Percentiles rank a stretch among this genome's conserved stretches.
phyloP scores from a whole-genome alignment of 2,329 filamentous ascomycete genomes.

The Bipolaris bicolor region DNA sequence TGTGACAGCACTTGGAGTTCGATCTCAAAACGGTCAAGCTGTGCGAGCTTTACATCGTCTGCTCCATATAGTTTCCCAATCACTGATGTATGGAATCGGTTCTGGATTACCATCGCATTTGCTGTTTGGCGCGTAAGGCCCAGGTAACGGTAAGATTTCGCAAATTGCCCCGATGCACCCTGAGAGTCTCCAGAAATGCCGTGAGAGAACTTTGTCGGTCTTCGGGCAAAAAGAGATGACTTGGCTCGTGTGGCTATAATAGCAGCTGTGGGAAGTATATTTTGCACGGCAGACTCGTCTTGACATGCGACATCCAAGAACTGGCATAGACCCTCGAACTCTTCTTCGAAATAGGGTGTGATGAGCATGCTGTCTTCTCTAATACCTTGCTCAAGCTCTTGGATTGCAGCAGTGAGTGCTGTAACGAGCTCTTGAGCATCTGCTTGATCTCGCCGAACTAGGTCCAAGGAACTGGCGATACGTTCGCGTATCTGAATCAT shows the following conservation, averaged over 20 bases:
- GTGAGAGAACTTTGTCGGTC: conserved; percentile 40
- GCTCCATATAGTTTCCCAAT: conserved; percentile 37
- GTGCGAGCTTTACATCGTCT: conserved; percentile 47
- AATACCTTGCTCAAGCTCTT: conserved; percentile 39
- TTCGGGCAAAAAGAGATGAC: conserved; percentile 43
- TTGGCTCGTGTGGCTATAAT: conserved; percentile 32
- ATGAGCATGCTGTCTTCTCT: conserved; percentile 33
- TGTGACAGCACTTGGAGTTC: conserved; percentile 50
- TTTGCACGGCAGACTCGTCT: conserved; percentile 10
- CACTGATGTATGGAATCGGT: conserved; percentile 38
- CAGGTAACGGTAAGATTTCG: conserved; percentile 32
- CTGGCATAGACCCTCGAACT: conserved; percentile 49
- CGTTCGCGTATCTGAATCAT: conserved; percentile 46
- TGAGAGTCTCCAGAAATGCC: conserved; percentile 14
- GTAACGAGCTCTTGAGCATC: conserved; percentile 39
- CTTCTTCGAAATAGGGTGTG: conserved; percentile 46
- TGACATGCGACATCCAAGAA: conserved; percentile 39
- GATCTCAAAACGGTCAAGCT: conserved; percentile 50
- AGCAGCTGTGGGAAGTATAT: conserved; percentile 18
- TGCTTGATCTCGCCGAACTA: conserved; percentile 38
- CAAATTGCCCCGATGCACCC: conserved; percentile 26
- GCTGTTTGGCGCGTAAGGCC: conserved; percentile 30
- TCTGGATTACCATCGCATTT: conserved; percentile 34
- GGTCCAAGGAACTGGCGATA: conserved; percentile 41
- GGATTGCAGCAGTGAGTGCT: conserved; percentile 36